phyloP scores from a whole-genome alignment of 768 basidiomycete genomes.

The Mycena metata region DNA sequence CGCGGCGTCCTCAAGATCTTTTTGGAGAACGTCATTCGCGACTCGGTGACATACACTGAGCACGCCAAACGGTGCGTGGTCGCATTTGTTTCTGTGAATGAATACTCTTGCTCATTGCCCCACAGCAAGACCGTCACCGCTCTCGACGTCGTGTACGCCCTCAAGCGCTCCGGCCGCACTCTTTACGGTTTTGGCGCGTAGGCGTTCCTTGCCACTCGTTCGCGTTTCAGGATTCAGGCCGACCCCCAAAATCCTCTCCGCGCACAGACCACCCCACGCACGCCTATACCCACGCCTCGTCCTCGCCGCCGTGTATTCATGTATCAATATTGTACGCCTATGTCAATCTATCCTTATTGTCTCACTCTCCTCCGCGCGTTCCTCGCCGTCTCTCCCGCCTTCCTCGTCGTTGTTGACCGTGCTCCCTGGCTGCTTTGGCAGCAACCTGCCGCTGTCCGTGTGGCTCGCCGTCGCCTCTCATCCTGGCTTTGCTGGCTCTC shows the following conservation, averaged over 20 bases:
- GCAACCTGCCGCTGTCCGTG: too few relatives aligned
- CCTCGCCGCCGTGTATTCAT: constrained; percentile 9
- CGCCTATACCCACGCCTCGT: not conserved
- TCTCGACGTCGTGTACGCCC: constrained; percentile 91
- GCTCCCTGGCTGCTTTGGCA: too few relatives aligned
- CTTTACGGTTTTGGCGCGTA: constrained; percentile 91
- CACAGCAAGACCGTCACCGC: constrained; percentile 88
- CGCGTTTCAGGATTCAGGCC: not conserved
- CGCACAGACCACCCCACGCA: constrained; percentile 17
- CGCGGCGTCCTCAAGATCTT: too few relatives aligned
- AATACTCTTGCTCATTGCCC: constrained; percentile 72
- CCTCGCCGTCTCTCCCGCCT: too few relatives aligned
- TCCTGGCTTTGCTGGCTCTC: too few relatives aligned
- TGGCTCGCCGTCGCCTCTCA: too few relatives aligned
- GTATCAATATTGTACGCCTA: constrained; percentile 24
- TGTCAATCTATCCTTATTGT: constrained; percentile 16
- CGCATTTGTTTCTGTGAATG: constrained; percentile 86
- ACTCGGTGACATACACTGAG: too few relatives aligned
- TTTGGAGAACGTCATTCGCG: too few relatives aligned
- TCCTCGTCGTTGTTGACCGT: too few relatives aligned
- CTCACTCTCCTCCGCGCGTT: too few relatives aligned
- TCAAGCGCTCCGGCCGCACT: constrained; percentile 88
- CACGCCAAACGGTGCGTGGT: too few relatives aligned
- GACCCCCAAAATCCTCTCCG: constrained; percentile 13
- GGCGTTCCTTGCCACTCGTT: not conserved